Percentiles rank a stretch among this genome's conserved stretches.
Evolutionary conservation across 192 early-diverging fungal species (phyloP).

Genomic region (Backusella psychrophila): DNA sequence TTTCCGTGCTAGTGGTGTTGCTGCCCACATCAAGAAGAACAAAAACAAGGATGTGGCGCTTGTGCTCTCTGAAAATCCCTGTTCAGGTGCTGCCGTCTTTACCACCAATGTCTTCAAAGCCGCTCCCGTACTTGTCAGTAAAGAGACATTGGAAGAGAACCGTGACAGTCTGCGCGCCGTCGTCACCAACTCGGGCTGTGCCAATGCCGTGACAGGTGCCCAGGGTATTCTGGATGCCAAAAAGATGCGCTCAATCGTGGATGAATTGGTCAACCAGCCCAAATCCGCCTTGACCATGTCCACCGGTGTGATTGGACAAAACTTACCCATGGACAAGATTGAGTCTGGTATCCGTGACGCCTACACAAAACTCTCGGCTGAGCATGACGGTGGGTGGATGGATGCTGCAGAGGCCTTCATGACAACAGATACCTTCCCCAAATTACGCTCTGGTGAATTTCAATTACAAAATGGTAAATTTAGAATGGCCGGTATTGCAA

Average conservation of each 20-base stretch:
- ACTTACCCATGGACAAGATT: constrained; percentile 82
- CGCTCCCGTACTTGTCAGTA: constrained; percentile 81
- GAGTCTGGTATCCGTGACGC: constrained; percentile 57
- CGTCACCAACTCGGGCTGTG: constrained; percentile 89
- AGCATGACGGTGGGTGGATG: constrained; percentile 74
- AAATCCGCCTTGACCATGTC: constrained; percentile 80
- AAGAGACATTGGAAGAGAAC: constrained; percentile 54
- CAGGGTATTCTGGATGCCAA: constrained; percentile 78
- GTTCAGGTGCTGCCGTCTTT: constrained; percentile 85
- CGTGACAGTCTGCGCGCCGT: constrained; percentile 47
- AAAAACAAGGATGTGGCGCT: constrained; percentile 77
- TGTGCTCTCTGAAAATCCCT: constrained; percentile 67
- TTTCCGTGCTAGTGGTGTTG: constrained; percentile 74
- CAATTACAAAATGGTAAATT: constrained; percentile 48
- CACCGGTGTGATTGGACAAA: constrained; percentile 96
- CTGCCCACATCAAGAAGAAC: constrained; percentile 76
- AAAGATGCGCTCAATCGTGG: constrained; percentile 60
- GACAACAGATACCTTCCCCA: constrained; percentile 99
- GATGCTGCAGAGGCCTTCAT: constrained; percentile 83
- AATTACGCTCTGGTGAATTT: constrained; percentile 67
- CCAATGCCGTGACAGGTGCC: constrained; percentile 93
- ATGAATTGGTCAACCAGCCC: constrained; percentile 45
- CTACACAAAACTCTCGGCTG: constrained; percentile 35
- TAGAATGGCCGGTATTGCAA: constrained; percentile 91
- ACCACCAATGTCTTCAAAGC: constrained; percentile 92